Conservation (phyloP, 2,329 filamentous ascomycete genomes). For the Fusarium luffae region DNA sequence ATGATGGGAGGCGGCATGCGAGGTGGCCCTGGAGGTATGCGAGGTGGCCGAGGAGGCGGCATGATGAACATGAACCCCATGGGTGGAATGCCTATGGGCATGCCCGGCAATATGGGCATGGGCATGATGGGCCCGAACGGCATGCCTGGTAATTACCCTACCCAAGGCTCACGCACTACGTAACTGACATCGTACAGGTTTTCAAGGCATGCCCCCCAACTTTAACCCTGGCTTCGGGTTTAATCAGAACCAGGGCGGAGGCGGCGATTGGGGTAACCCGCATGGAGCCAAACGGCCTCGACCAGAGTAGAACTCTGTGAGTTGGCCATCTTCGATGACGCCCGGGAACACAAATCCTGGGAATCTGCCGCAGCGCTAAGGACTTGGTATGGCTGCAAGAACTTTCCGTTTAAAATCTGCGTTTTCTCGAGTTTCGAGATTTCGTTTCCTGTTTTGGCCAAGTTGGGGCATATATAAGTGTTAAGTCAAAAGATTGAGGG, state of each 20-base stretch:
- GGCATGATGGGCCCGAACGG: conserved; percentile 64
- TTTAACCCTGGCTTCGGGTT: conserved; percentile 80
- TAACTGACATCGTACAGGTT: conserved; percentile 58
- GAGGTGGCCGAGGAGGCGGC: conserved; percentile 61
- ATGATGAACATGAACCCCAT: conserved; percentile 63
- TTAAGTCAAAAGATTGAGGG: conserved; percentile 8
- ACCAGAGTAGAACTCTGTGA: conserved; percentile 66
- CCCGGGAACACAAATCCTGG: not conserved
- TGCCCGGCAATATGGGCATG: conserved; percentile 69
- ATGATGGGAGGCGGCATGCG: conserved; percentile 59
- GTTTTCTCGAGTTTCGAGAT: conserved; percentile 3
- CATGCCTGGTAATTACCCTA: conserved; percentile 50
- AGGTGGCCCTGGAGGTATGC: conserved; percentile 62
- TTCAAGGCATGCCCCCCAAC: conserved; percentile 74
- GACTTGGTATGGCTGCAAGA: not conserved
- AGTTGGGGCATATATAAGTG: conserved; percentile 8
- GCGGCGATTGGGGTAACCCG: conserved; percentile 77
- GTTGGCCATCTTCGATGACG: not conserved
- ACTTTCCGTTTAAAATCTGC: not conserved
- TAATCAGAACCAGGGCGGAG: conserved; percentile 58
- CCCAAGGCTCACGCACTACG: not conserved
- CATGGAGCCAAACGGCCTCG: conserved; percentile 83
- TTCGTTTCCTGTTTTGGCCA: not conserved
- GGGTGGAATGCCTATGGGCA: conserved; percentile 64
- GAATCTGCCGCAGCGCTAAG: not conserved